Evolutionary conservation across 2,329 filamentous ascomycete genomes (phyloP).

Genomic region (Emergomyces orientalis): DNA sequence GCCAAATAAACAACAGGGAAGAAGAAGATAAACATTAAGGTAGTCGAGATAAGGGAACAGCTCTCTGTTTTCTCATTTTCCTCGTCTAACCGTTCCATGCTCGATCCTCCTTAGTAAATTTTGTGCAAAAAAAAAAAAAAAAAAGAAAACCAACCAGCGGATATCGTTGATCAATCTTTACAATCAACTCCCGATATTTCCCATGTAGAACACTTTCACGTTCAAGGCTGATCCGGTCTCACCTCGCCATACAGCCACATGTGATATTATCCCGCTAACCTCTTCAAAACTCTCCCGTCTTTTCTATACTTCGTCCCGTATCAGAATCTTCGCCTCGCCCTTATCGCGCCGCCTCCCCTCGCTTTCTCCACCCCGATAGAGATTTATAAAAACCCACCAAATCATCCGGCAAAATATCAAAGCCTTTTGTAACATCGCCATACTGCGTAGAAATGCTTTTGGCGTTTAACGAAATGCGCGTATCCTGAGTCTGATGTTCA

Average conservation of each 20-base stretch:
- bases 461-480: slow-evolving; percentile 6
- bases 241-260: background rate
- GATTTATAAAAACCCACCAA: background rate
- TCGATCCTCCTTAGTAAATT: background rate
- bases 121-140: background rate
- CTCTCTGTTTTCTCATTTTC: background rate
- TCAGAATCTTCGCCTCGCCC: background rate
- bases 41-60: background rate
- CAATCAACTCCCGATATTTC: background rate
- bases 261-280: background rate
- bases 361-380: background rate
- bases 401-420: background rate
- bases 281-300: background rate
- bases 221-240: no score
- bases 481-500: slow-evolving; percentile 19
- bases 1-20: background rate
- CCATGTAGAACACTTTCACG: background rate
- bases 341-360: background rate
- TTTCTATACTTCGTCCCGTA: background rate
- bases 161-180: background rate
- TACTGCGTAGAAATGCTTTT: slow-evolving; percentile 2
- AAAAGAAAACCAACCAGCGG: background rate
- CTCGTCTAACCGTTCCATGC: background rate
- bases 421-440: slow-evolving; percentile 3
- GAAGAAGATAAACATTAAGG: background rate